Base-by-base conservation (phyloP, 148 eudicot species). In the Agrostemma githago region DNA sequence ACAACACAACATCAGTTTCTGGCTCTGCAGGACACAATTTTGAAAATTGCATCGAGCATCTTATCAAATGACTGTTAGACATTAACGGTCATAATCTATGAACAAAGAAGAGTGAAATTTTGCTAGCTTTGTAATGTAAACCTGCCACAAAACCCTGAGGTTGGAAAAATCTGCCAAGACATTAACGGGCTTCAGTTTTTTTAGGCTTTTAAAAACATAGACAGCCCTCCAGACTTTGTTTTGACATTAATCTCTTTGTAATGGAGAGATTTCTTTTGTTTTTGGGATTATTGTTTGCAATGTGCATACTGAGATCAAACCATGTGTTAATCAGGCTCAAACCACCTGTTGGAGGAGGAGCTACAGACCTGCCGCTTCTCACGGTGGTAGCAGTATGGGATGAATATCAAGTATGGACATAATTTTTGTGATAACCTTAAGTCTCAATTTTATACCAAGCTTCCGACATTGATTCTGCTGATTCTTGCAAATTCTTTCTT, bases 311-410 rank as follows among this genome's bases (percentile, higher is more conserved):
- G 53, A 74, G 63, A 11, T 78, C 34, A 57, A 9, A 46, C 15
- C 57, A 56, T 44, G 72, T 58, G 39, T 78, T 14, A 67, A 34
- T 10, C 78, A 75, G 78, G 60, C 65, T 53, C 62, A 39, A 67
- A 75, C 64, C 15, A 64, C 77, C 46, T 75, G 78, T 67, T 75
- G 78, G 78, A 66, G 71, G 56, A 54, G 78, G 54, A 56, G 14
- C 40, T 67, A 46, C 42, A 75, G 57, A 42, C 12, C 78, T 40
- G 48, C 70, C 26, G 19, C 65, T 66, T 66, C 65, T 38, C 68
- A 54, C 57, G 53, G 6, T 10, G 72, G 56, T 75, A 75, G 72
- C 15, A 34, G 2, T 51, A 8, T 70, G 39, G n/a, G 20, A 42
- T 44, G 68, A 44, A 40, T 15, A 56, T 51, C 16, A 57, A 57